phyloP scores from a whole-genome alignment of 1,284 basidiomycete genomes.

The Heterobasidion annosum region DNA sequence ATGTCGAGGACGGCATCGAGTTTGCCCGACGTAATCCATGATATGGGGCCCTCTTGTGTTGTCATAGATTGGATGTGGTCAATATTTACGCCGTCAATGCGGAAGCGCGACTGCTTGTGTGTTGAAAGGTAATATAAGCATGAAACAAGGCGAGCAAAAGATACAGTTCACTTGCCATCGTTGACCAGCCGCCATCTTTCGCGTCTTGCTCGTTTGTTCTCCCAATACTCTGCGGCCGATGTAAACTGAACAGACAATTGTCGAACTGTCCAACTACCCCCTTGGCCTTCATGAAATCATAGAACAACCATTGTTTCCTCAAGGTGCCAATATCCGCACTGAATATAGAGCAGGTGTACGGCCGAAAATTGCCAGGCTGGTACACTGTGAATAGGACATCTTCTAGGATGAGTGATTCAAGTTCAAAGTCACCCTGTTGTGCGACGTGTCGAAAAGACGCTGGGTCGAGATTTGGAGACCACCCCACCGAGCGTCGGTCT shows the following conservation, averaged over 20 bases:
- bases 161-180: constrained; percentile 59
- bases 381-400: constrained; percentile 94
- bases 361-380: constrained; percentile 88
- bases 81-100: constrained; percentile 94
- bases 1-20: constrained; percentile 97
- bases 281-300: constrained; percentile 87
- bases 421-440: constrained; percentile 83
- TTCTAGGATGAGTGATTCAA: constrained; percentile 84
- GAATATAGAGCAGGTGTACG: constrained; percentile 94
- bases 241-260: constrained; percentile 94
- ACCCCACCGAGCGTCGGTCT: constrained; percentile 89
- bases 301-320: constrained; percentile 93
- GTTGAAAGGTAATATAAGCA: background rate
- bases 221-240: constrained; percentile 94
- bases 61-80: constrained; percentile 91
- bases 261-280: constrained; percentile 97
- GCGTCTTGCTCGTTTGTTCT: constrained; percentile 79
- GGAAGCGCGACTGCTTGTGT: constrained; percentile 71
- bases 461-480: constrained; percentile 79
- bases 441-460: constrained; percentile 71
- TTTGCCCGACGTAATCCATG: constrained; percentile 96
- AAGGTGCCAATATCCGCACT: constrained; percentile 83
- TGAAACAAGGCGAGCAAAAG: constrained; percentile 1
- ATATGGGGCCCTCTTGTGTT: constrained; percentile 81
- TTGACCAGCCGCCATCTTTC: constrained; percentile 74